phyloP scores from a whole-genome alignment of 225 moss, liverwort and hornwort genomes.

The Straminergon stramineum region DNA sequence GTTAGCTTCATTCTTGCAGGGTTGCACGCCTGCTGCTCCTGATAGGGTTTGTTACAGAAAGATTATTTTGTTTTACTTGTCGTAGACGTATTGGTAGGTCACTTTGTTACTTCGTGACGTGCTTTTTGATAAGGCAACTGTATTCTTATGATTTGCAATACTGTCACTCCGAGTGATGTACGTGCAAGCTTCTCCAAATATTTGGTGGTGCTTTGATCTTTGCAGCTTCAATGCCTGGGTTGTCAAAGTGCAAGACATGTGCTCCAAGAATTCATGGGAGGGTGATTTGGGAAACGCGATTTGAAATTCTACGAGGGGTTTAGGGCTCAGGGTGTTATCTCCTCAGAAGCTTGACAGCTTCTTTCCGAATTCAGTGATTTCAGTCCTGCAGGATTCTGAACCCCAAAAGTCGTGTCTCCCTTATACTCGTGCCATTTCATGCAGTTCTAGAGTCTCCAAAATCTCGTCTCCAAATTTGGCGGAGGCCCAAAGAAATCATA shows the following conservation, averaged over 20 bases:
- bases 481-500: not conserved
- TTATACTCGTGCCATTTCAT: too few species aligned
- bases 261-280: not conserved
- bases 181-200: not conserved
- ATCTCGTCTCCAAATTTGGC: not conserved
- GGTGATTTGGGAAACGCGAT: not conserved
- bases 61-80: not conserved
- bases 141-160: not conserved
- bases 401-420: not conserved
- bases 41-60: not conserved
- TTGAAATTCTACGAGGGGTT: not conserved
- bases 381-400: not conserved
- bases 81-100: constrained; percentile 4
- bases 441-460: not conserved
- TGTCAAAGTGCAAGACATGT: not conserved
- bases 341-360: not conserved
- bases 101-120: not conserved
- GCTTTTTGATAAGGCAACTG: not conserved
- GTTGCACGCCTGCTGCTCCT: constrained; percentile 23
- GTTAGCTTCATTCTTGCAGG: constrained; percentile 21
- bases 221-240: not conserved
- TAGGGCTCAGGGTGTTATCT: not conserved
- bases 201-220: not conserved
- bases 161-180: not conserved
- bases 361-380: not conserved